These are phyloP conservation scores for Paecilomyces dactylethromorphus DNA, from an alignment of 2,329 filamentous ascomycete species.

Conservation along the genomic window DNA sequence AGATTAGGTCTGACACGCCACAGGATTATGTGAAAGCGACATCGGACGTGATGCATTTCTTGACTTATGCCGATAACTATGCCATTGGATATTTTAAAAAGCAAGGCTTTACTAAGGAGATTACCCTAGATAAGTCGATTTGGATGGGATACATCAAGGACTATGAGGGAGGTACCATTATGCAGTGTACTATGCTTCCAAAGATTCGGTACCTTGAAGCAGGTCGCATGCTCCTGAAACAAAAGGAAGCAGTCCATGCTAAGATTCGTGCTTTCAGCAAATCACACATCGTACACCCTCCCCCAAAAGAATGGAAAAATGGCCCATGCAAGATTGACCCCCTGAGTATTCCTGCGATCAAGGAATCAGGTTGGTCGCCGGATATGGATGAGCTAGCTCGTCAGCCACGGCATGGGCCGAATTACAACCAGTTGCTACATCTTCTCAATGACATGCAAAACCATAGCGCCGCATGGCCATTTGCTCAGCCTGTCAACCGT, in stretches of 20 bases:
- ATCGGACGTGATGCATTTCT: conserved; percentile 94
- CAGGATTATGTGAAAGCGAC: conserved; percentile 92
- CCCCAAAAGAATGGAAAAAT: conserved; percentile 79
- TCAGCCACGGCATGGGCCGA: conserved; percentile 89
- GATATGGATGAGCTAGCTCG: conserved; percentile 97
- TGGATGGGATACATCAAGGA: conserved; percentile 99
- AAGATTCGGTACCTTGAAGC: conserved; percentile 90
- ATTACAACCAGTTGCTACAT: conserved; percentile 89
- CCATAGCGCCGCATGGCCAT: conserved; percentile 88
- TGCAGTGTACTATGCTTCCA: conserved; percentile 98
- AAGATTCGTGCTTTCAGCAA: conserved; percentile 91
- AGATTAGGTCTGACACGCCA: conserved; percentile 3
- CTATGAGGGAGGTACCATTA: conserved; percentile 97
- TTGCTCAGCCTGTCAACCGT: conserved; percentile 84
- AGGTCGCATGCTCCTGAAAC: conserved; percentile 90
- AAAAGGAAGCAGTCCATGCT: conserved; percentile 89
- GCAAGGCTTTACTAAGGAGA: conserved; percentile 97
- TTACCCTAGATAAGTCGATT: conserved; percentile 77
- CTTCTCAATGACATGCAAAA: conserved; percentile 94
- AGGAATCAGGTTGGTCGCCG: conserved; percentile 85
- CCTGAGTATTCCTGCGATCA: conserved; percentile 79
- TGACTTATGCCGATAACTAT: conserved; percentile 98
- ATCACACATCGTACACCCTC: conserved; percentile 77
- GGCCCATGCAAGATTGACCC: conserved; percentile 73
- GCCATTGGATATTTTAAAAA: conserved; percentile 99